Evolutionary conservation across 2,329 filamentous ascomycete species (phyloP), one percentile per base, ranked within the genome.

Genomic region (Trichoderma oligosporum): DNA sequence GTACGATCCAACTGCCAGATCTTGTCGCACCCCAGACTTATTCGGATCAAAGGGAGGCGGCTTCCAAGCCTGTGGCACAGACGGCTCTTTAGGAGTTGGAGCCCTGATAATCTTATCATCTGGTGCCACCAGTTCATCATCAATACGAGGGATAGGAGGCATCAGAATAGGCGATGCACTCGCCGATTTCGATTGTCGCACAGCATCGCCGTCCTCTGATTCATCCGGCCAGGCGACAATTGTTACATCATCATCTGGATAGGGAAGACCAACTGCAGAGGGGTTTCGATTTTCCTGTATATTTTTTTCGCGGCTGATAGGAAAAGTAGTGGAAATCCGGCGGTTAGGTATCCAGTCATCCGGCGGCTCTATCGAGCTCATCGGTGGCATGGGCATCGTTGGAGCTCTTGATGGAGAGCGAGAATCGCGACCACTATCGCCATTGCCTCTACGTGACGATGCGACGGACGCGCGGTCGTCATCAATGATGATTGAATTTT

Each of bases 1-100:
- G 62, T 78, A 83, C 1, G 77, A 73, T 3, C 76, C 74, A 20
- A 78, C 66, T 5, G 74, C 70, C 36, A 72, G 70, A n/a, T 77
- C 74, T 7, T 70, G 62, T 25, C 65, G 65, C 12, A 67, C 59
- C 2, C 65, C 64, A 41, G 73, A 68, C 49, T 70, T 64, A 56
- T 65, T 62, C 46, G 75, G 78, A 39, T 79, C 74, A 52, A 80
- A 80, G 4, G 71, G 65, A 4, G 72, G 67, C 2, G 78, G 76
- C 35, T 79, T 75, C 77, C 80, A 82, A 22, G 71, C 64, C 22
- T 70, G 68, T 16, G 66, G 59, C 5, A 60, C 56, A 11, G 61
- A 61, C 14, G 62, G 20, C 12, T 49, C 22, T 18, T 29, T 24
- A 16, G 57, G 44, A 6, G 58, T 51, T 22, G 44, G 20, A 6